These are phyloP conservation scores for Scorias spongiosa DNA, from an alignment of 2,329 filamentous ascomycete genomes.

Conservation along the genomic window DNA sequence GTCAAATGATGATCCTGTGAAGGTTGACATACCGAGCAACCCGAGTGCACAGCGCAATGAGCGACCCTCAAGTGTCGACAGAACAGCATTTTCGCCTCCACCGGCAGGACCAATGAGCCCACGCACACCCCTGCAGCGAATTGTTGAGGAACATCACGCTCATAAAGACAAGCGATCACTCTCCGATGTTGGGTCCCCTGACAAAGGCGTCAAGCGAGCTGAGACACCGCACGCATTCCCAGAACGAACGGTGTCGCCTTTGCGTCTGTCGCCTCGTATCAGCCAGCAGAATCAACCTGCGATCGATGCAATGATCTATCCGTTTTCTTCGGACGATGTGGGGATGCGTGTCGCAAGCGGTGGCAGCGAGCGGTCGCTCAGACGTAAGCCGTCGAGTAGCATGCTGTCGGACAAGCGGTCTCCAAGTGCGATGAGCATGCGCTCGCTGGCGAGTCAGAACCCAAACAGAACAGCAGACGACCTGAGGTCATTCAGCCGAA, in stretches of 20 bases:
- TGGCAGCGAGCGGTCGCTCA: conserved; percentile 26
- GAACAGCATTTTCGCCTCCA: conserved; percentile 9
- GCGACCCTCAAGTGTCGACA: conserved; percentile 1
- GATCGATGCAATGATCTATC: conserved; percentile 11
- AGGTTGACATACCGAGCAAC: not conserved
- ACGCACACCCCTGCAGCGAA: conserved; percentile 30
- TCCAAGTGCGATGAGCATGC: conserved; percentile 29
- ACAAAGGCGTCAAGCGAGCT: conserved; percentile 27
- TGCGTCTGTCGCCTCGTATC: conserved; percentile 2
- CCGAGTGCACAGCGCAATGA: not conserved
- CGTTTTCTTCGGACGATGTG: conserved; percentile 14
- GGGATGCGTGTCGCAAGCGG: conserved; percentile 10
- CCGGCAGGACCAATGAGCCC: conserved; percentile 10
- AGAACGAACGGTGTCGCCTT: conserved; percentile 14
- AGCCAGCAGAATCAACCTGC: not conserved
- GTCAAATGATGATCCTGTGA: not conserved
- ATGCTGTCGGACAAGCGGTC: conserved; percentile 20
- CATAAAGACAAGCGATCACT: conserved; percentile 27
- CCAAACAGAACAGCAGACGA: conserved; percentile 28
- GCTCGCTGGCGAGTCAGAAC: conserved; percentile 26
- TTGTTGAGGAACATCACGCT: conserved; percentile 28
- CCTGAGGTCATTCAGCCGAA: conserved; percentile 43
- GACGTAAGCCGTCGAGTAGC: conserved; percentile 4
- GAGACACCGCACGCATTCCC: conserved; percentile 27
- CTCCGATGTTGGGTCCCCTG: conserved; percentile 27